Conservation (phyloP, 2,329 filamentous ascomycete genomes). For the Fusarium xyrophilum region DNA sequence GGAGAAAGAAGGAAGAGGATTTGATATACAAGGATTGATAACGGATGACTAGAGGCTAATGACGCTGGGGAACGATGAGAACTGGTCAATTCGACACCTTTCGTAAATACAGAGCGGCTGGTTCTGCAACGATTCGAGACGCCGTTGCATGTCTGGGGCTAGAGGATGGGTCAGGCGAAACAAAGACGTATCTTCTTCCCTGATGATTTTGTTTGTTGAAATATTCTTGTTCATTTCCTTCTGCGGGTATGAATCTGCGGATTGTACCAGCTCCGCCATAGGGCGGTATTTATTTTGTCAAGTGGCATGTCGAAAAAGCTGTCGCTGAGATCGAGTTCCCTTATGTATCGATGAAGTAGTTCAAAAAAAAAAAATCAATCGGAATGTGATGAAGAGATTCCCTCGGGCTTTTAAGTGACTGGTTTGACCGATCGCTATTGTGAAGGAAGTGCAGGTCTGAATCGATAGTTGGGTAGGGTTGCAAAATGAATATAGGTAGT, state of each 20-base stretch:
- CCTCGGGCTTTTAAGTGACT: neutral
- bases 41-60: constrained; percentile 29
- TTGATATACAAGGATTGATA: constrained; percentile 26
- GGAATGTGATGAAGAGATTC: constrained; percentile 8
- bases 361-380: constrained; percentile 11
- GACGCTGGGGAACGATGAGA: constrained; percentile 13
- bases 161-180: constrained; percentile 21
- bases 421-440: neutral
- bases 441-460: neutral
- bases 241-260: constrained; percentile 10
- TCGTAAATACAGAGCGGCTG: constrained; percentile 5
- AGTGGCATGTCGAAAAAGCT: constrained; percentile 12
- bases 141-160: constrained; percentile 21
- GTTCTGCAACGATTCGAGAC: constrained; percentile 24
- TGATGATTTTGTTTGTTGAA: constrained; percentile 11
- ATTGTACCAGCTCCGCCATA: constrained; percentile 13
- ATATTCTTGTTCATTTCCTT: neutral
- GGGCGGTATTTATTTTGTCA: constrained; percentile 29
- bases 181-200: constrained; percentile 19
- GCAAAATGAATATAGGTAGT: constrained; percentile 15
- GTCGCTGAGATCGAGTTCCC: constrained; percentile 31
- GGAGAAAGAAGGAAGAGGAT: constrained; percentile 2
- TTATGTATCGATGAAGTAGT: constrained; percentile 36
- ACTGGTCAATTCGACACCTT: constrained; percentile 15
- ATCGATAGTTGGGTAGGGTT: constrained; percentile 18